Evolutionary conservation across 495 filamentous ascomycete genomes (phyloP), one percentile per base, ranked within the genome.

Genomic region (Neurospora hispaniola): DNA sequence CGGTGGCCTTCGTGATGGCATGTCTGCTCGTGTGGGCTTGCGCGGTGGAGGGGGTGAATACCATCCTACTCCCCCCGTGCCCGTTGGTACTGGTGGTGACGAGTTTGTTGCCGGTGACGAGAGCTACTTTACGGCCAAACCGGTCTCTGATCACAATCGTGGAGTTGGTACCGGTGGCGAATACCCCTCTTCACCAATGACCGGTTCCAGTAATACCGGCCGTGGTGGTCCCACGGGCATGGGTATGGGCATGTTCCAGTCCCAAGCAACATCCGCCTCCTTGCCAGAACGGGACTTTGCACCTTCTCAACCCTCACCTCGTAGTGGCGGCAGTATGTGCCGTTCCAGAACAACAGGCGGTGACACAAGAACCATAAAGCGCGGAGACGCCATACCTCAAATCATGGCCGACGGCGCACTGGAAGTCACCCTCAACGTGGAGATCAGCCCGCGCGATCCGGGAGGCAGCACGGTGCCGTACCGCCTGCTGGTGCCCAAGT

Each of bases 381-480:
- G 77, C n/a, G 73, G 78, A 7, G 70, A 73, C 35, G 72, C 75
- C 14, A 7, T 66, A 16, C 54, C 54, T 2, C 54, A 9, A 35
- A 31, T 66, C 54, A 66, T 66, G 54, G 27, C 97, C 0, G 84
- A 92, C 74, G 90, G 90, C 54, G 94, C 93, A 3, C 84, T 99
- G 31, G 93, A 97, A 70, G 89, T 99, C 39, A 90, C 87, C 11
- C 80, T 99, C 39, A 95, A 96, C 75, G 88, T 96, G 76, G 96
- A 99, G 82, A 88, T 98, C 75, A 92, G 89, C 75, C 88, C 91
- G 39, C 87, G 88, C 72, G 93, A 98, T 76, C 96, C 96, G 0
- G 87, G 90, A 0, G 96, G 96, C n/a, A 91, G 91, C 75, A 99
- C 96, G 3, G 87, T 88, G 62, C 91, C 93, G 41, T 99, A 99